Conservation (phyloP, 139 green algal species). For the Coelastrella sp. region DNA sequence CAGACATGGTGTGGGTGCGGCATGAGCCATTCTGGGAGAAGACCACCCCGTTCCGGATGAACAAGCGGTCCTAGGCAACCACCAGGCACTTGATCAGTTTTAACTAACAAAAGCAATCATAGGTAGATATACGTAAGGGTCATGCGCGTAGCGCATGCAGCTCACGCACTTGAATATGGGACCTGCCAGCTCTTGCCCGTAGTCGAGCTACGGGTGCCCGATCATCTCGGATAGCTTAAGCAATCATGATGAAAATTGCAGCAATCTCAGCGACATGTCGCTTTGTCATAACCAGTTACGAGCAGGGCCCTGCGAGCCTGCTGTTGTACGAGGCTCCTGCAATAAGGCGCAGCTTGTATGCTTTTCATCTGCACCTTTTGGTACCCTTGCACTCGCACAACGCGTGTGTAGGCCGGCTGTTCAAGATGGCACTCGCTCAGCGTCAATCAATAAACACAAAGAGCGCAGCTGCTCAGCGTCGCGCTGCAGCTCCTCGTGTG, state of each 20-base stretch:
- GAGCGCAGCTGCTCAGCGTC: conserved; percentile 20
- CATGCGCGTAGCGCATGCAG: too few relatives aligned
- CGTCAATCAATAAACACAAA: neutral
- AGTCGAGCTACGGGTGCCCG: too few relatives aligned
- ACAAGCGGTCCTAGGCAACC: too few relatives aligned
- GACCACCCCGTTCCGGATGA: too few relatives aligned
- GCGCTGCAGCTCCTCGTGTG: conserved; percentile 32
- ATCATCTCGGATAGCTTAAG: neutral
- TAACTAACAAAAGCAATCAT: too few relatives aligned
- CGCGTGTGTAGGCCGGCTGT: neutral
- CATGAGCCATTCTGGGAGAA: too few relatives aligned
- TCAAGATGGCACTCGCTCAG: conserved; percentile 39
- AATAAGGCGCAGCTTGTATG: neutral
- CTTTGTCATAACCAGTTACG: conserved; percentile 5
- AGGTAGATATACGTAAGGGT: too few relatives aligned
- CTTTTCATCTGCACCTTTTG: neutral
- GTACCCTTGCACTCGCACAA: neutral
- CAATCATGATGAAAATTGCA: neutral
- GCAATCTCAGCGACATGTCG: neutral
- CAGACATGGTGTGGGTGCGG: too few relatives aligned
- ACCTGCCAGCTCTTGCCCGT: too few relatives aligned
- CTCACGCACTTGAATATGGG: too few relatives aligned
- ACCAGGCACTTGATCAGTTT: too few relatives aligned
- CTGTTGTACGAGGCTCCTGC: neutral
- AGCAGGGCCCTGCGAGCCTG: neutral